A percentile compares a stretch with the other conserved stretches of the same genome.
Conservation (phyloP, 176 grass and related monocot species). For the Pharus latifolius region DNA sequence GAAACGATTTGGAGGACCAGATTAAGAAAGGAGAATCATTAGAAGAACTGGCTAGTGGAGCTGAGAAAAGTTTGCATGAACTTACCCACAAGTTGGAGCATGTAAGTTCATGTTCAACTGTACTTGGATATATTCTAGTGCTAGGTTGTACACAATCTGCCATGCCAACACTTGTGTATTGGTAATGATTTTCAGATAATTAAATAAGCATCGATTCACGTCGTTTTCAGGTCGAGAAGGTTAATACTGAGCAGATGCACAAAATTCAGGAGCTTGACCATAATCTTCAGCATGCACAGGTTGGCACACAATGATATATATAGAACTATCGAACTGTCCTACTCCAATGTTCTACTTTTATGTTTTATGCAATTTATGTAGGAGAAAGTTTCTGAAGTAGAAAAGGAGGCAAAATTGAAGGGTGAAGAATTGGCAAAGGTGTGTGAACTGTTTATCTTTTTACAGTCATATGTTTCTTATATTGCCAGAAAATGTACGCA, state of each 20-base stretch:
- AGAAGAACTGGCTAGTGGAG: slow-evolving; percentile 24
- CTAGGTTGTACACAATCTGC: not conserved
- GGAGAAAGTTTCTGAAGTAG: slow-evolving; percentile 13
- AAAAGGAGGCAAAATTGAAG: slow-evolving; percentile 14
- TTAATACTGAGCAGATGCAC: not conserved
- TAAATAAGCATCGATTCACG: too few relatives aligned
- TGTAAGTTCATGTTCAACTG: slow-evolving; percentile 15
- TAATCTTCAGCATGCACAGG: slow-evolving; percentile 16
- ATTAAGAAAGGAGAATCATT: slow-evolving; percentile 34
- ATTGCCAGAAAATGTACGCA: too few relatives aligned
- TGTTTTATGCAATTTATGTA: slow-evolving; percentile 11
- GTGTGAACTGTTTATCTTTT: not conserved
- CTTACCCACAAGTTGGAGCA: slow-evolving; percentile 22
- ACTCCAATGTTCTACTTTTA: not conserved
- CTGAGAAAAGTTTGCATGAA: slow-evolving; percentile 27
- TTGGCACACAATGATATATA: not conserved
- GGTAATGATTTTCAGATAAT: too few relatives aligned
- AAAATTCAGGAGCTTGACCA: slow-evolving; percentile 21
- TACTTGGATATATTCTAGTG: not conserved
- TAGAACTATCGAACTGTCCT: not conserved
- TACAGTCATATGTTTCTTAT: not conserved
- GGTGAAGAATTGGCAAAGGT: slow-evolving; percentile 30
- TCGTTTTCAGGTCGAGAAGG: slow-evolving; percentile 18
- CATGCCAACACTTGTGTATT: too few relatives aligned
- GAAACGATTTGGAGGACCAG: slow-evolving; percentile 39